Percentiles rank a stretch among this genome's conserved stretches.
phyloP scores from a whole-genome alignment of 306 rosid genomes.

The Cicer cuneatum region DNA sequence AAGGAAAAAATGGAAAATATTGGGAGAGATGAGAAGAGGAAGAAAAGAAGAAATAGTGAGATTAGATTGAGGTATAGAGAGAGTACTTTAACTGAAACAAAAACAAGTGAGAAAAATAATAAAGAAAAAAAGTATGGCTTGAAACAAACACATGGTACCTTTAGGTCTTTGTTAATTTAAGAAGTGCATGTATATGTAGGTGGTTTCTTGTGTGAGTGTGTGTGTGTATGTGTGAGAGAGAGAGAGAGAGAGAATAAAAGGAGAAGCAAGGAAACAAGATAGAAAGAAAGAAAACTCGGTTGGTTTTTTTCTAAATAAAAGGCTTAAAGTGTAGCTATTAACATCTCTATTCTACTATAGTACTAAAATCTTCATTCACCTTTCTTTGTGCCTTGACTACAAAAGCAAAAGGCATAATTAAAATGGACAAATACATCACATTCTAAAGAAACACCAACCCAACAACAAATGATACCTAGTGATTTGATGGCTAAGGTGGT shows the following conservation, averaged over 20 bases:
- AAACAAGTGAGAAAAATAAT: constrained; percentile 47
- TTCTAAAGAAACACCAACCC: constrained; percentile 52
- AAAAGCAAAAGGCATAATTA: constrained; percentile 83
- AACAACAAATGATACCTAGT: neutral
- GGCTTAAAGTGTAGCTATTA: constrained; percentile 24
- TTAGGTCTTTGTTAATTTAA: constrained; percentile 57
- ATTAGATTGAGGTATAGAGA: constrained; percentile 54
- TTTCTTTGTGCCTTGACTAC: constrained; percentile 84
- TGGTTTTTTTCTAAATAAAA: constrained; percentile 42
- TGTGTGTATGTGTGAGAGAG: constrained; percentile 48
- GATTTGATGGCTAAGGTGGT: too few species aligned
- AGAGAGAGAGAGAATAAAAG: constrained; percentile 42
- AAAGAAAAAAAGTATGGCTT: constrained; percentile 65
- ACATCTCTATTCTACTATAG: constrained; percentile 33
- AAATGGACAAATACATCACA: constrained; percentile 56
- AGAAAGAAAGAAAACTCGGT: constrained; percentile 52
- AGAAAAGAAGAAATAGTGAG: constrained; percentile 57
- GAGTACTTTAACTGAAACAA: constrained; percentile 74
- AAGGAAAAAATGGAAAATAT: constrained; percentile 22
- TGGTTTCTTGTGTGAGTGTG: constrained; percentile 40
- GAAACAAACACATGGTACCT: constrained; percentile 56
- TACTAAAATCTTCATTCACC: constrained; percentile 44
- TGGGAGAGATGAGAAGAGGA: constrained; percentile 3
- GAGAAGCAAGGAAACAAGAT: constrained; percentile 48
- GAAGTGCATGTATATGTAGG: constrained; percentile 53